phyloP scores from a whole-genome alignment of 2,329 filamentous ascomycete species.

The Diaporthe sp. region DNA sequence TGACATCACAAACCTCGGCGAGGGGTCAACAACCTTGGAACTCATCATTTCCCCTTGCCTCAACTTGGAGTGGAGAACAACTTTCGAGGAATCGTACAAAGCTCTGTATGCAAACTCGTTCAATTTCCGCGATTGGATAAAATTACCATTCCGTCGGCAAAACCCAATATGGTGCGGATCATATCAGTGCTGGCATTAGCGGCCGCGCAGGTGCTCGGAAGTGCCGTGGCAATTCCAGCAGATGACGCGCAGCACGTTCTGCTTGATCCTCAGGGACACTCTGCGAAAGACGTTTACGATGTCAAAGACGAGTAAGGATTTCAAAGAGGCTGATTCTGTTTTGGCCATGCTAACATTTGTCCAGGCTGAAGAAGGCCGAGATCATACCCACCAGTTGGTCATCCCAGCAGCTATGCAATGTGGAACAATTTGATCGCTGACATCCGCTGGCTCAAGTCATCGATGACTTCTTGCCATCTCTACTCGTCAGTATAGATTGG shows the following conservation, averaged over 20 bases:
- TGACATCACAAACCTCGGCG: slow-evolving; percentile 37
- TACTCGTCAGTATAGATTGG: slow-evolving; percentile 65
- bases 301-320: slow-evolving; percentile 25
- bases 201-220: not conserved
- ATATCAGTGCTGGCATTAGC: not conserved
- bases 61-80: not conserved
- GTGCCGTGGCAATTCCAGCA: not conserved
- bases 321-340: no score
- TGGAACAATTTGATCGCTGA: no score
- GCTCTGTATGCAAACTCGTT: no score
- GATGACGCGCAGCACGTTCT: slow-evolving; percentile 27
- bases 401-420: not conserved
- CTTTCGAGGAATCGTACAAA: no score
- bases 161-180: slow-evolving; percentile 2
- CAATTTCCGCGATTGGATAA: no score
- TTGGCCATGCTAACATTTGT: not conserved
- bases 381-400: slow-evolving; percentile 47
- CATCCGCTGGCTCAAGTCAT: slow-evolving; percentile 59
- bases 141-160: not conserved
- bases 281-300: not conserved
- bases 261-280: not conserved
- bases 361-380: slow-evolving; percentile 45
- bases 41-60: not conserved
- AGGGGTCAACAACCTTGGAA: slow-evolving; percentile 35
- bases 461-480: slow-evolving; percentile 69